Conservation (phyloP, 345 rosid genomes). For the Pistacia integerrima region DNA sequence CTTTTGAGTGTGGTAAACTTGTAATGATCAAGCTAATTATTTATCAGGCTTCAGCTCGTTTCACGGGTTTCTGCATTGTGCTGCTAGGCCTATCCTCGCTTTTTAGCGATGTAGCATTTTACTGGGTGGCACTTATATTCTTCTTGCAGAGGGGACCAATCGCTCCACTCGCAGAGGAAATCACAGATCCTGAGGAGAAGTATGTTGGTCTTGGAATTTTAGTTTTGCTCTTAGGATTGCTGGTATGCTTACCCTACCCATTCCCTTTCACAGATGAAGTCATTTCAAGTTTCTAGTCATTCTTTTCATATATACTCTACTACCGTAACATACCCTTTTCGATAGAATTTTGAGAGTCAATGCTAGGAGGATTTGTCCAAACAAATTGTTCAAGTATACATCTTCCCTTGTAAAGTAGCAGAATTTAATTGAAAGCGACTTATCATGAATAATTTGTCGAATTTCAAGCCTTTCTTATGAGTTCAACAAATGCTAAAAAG, state of each 20-base stretch:
- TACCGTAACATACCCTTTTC: neutral
- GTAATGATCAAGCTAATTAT: slow-evolving; percentile 16
- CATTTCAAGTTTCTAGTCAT: slow-evolving; percentile 41
- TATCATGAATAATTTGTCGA: neutral
- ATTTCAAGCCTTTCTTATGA: too few species aligned
- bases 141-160: slow-evolving; percentile 88
- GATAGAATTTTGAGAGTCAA: neutral
- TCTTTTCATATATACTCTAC: neutral
- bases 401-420: slow-evolving; percentile 10
- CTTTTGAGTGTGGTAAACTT: too few species aligned
- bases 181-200: slow-evolving; percentile 64
- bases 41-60: slow-evolving; percentile 70
- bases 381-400: neutral
- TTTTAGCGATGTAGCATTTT: slow-evolving; percentile 84
- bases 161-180: slow-evolving; percentile 81
- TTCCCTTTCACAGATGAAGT: slow-evolving; percentile 65
- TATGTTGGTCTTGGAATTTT: slow-evolving; percentile 62
- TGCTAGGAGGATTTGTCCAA: neutral
- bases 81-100: slow-evolving; percentile 79
- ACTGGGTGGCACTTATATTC: slow-evolving; percentile 87
- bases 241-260: slow-evolving; percentile 85
- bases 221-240: slow-evolving; percentile 69
- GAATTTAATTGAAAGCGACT: neutral
- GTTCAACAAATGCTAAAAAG: too few species aligned
- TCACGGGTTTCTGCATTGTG: slow-evolving; percentile 60